Evolutionary conservation across 768 basidiomycete species (phyloP), one percentile per base, ranked within the genome.

Genomic region (Trametes meyenii): DNA sequence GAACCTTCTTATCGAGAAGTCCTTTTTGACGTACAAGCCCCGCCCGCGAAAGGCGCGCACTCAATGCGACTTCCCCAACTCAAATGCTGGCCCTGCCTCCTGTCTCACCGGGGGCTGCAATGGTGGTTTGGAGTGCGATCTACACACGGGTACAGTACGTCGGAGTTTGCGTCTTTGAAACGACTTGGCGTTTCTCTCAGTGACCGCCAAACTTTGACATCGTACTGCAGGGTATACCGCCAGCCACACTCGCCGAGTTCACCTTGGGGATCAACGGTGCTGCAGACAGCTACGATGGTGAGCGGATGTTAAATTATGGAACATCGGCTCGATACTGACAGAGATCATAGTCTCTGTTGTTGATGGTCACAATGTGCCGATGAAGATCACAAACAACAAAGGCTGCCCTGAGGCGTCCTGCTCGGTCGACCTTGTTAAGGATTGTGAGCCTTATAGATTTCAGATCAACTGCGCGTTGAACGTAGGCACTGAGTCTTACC

Each of bases 81-180:
- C 69, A 29, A 70, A 70, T 19, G 70, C 73, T 7, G 73, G 74
- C 2, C 71, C 74, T 1, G 51, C 35, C 13, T 66, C 69, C 39
- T 79, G 78, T 64, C 36, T 69, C 3, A 71, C 71, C 21, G 78
- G 79, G 17, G 76, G 76, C 24, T 78, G 77, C 67, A 77, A 74
- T 26, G 75, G 78, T 23, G 78, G 78, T 24, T 68, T 79, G 0
- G 56, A 68, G 10, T 79, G 77, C 50, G 75, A 76, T 54, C 56
- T 71, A 5, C 51, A 62, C 56, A 73, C 73, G 13, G 78, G 78
- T 3, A 78, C 78, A 2, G 76, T 72, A 33, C 57, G 70, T 60
- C 13, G n/a, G n/a, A n/a, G n/a, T 24, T 13, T 1, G 21, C 23
- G 24, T 23, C 11, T 6, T 24, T 13, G 19, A 14, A 46, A 11